phyloP scores from a whole-genome alignment of 78 protist species.

The Parvularia atlantis region DNA sequence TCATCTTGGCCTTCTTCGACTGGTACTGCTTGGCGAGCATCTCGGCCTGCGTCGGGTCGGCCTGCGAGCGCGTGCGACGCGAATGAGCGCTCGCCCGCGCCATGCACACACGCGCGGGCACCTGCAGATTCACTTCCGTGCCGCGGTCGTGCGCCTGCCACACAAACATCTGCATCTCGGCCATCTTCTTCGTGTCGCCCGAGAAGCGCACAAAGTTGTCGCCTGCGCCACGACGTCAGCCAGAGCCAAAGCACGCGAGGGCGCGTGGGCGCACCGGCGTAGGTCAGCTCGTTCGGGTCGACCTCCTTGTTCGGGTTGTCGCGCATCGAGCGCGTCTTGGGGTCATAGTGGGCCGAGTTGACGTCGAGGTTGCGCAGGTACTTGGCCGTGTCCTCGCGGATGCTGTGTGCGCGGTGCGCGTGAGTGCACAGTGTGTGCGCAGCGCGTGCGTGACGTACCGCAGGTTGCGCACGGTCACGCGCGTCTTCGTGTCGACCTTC shows the following conservation, averaged over 20 bases:
- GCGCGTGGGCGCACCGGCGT: not conserved
- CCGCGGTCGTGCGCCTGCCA: conserved; percentile 71
- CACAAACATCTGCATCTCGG: conserved; percentile 56
- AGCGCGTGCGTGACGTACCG: conserved; percentile 13
- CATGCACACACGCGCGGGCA: not conserved
- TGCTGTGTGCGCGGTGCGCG: not conserved
- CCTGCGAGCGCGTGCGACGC: no score
- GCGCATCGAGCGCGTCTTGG: conserved; percentile 95
- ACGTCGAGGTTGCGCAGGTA: conserved; percentile 84
- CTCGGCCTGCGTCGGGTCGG: conserved; percentile 81
- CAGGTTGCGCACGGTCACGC: conserved; percentile 68
- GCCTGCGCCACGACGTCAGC: conserved; percentile 22
- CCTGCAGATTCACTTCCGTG: conserved; percentile 44
- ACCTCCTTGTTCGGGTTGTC: conserved; percentile 56
- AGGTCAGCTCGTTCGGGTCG: not conserved
- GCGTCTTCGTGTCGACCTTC: conserved; percentile 50
- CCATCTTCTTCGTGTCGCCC: conserved; percentile 72
- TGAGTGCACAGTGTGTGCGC: not conserved
- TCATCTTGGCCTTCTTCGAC: not conserved
- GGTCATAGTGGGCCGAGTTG: conserved; percentile 94
- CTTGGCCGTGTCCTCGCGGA: conserved; percentile 96
- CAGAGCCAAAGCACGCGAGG: not conserved
- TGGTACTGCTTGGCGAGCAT: not conserved
- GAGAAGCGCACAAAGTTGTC: conserved; percentile 73
- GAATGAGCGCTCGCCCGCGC: no score